Evolutionary conservation across 345 rosid genomes (phyloP).

Genomic region (Mallotus nudiflorus): DNA sequence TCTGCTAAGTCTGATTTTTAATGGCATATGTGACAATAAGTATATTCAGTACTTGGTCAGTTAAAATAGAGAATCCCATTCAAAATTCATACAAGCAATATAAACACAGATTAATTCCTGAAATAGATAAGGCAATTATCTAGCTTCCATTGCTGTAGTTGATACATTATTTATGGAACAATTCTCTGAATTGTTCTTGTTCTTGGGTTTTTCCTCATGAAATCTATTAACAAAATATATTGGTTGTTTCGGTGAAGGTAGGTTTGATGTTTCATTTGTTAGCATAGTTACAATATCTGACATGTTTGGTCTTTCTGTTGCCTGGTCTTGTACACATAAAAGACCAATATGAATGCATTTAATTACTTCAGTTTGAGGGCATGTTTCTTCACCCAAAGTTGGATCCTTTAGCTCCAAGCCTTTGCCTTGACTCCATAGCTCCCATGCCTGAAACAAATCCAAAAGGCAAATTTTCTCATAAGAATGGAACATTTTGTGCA

Average conservation of each 20-base stretch:
- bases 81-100: too few species aligned
- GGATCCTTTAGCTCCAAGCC: conserved; percentile 17
- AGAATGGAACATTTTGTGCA: neutral
- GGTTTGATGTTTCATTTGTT: conserved; percentile 2
- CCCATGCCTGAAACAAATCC: conserved; percentile 24
- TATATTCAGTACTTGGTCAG: too few species aligned
- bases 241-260: conserved; percentile 21
- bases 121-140: neutral
- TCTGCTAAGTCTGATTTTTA: too few species aligned
- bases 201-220: neutral
- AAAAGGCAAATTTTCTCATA: neutral
- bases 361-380: neutral
- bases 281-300: conserved; percentile 20
- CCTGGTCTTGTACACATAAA: conserved; percentile 22
- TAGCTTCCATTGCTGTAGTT: conserved; percentile 21
- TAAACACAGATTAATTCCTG: too few species aligned
- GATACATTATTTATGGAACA: conserved; percentile 11
- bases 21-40: too few species aligned
- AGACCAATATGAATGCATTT: conserved; percentile 26
- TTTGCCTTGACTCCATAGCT: conserved; percentile 16
- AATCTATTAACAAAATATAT: conserved; percentile 1
- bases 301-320: conserved; percentile 28
- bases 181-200: neutral
- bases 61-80: too few species aligned
- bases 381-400: neutral